phyloP scores from a whole-genome alignment of 441 rosid genomes.

The Populus hybrid region DNA sequence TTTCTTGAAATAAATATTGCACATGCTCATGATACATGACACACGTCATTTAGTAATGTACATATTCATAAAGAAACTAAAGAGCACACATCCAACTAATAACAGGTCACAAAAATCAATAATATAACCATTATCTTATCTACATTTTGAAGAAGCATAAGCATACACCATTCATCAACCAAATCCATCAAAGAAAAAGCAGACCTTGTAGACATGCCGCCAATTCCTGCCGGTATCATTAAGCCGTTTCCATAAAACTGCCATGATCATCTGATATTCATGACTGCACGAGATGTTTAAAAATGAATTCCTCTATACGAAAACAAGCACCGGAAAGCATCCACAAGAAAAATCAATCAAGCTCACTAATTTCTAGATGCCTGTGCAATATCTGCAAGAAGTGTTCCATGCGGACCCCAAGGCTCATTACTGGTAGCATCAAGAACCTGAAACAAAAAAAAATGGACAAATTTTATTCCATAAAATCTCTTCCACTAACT shows the following conservation, averaged over 20 bases:
- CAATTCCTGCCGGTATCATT: constrained; percentile 97
- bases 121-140: too few species aligned
- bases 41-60: not conserved
- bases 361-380: constrained; percentile 89
- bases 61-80: not conserved
- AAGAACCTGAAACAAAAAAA: constrained; percentile 56
- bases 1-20: not conserved
- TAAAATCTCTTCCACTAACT: not conserved
- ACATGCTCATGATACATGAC: not conserved
- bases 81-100: not conserved
- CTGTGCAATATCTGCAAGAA: constrained; percentile 91
- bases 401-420: constrained; percentile 98
- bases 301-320: constrained; percentile 19
- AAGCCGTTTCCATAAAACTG: constrained; percentile 85
- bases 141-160: not conserved
- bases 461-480: not conserved
- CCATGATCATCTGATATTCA: constrained; percentile 92
- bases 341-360: constrained; percentile 14
- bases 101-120: not conserved
- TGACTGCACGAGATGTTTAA: constrained; percentile 57
- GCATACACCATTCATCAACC: not conserved
- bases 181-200: constrained; percentile 4
- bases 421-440: constrained; percentile 99
- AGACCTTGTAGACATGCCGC: constrained; percentile 99
- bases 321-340: constrained; percentile 10